A percentile compares a stretch with the other conserved stretches of the same genome.
These are phyloP conservation scores for Zygosaccharomyces lentus DNA, from an alignment of 805 yeast species.

Conservation along the genomic window DNA sequence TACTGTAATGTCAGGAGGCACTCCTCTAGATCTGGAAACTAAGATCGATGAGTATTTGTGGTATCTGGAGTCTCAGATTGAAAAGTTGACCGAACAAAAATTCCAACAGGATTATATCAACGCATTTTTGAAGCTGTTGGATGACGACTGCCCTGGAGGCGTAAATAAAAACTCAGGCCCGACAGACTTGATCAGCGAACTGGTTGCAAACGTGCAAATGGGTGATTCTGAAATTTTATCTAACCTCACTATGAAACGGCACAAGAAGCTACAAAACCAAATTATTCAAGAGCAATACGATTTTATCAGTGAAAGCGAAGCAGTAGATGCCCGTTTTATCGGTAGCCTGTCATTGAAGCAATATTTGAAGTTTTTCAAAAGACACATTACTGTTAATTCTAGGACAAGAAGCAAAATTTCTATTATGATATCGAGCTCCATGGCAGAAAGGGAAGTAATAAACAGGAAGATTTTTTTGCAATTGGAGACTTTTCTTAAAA, in stretches of 20 bases:
- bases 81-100: constrained; percentile 31
- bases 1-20: constrained; percentile 49
- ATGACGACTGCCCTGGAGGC: constrained; percentile 9
- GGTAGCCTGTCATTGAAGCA: constrained; percentile 31
- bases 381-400: constrained; percentile 38
- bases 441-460: constrained; percentile 37
- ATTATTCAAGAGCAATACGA: constrained; percentile 43
- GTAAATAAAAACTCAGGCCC: constrained; percentile 31
- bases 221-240: constrained; percentile 28
- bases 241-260: constrained; percentile 36
- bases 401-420: constrained; percentile 39
- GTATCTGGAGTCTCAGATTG: constrained; percentile 38
- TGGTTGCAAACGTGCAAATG: constrained; percentile 36
- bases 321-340: constrained; percentile 35
- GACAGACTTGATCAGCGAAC: constrained; percentile 34
- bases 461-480: constrained; percentile 38
- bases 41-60: constrained; percentile 47
- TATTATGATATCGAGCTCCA: constrained; percentile 39
- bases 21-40: constrained; percentile 39
- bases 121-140: constrained; percentile 36
- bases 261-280: constrained; percentile 47
- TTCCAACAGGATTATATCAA: constrained; percentile 37
- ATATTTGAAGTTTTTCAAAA: constrained; percentile 37
- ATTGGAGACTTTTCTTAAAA: constrained; percentile 42
- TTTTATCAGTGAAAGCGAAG: constrained; percentile 35